phyloP scores from a whole-genome alignment of 179 eudicot genomes.

The Sideroxylon spinosum region DNA sequence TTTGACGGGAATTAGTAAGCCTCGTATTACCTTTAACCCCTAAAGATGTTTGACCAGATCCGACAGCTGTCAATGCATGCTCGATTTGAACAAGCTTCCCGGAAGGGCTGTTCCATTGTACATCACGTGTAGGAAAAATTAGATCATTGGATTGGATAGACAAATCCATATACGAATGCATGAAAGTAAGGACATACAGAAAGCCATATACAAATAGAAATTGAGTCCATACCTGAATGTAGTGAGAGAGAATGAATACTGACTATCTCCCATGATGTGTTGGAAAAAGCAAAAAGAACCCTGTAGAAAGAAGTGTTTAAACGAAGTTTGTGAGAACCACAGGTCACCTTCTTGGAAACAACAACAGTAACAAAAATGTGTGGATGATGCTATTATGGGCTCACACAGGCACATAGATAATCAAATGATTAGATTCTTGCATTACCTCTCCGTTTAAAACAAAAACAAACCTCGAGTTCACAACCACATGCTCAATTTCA shows the following conservation, averaged over 20 bases:
- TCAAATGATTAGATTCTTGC: background rate
- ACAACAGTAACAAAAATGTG: background rate
- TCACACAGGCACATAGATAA: background rate
- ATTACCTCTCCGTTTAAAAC: background rate
- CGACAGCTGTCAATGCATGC: slow-evolving; percentile 91
- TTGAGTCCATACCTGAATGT: slow-evolving; percentile 65
- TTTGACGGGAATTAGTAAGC: background rate
- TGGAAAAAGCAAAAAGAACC: background rate
- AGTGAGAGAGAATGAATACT: slow-evolving; percentile 90
- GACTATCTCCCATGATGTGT: slow-evolving; percentile 72
- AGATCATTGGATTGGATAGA: background rate
- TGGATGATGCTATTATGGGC: background rate
- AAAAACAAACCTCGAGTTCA: background rate
- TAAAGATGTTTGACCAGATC: slow-evolving; percentile 91
- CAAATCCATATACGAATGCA: background rate
- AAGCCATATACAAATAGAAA: background rate
- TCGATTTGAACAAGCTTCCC: slow-evolving; percentile 97
- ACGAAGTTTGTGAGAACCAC: background rate
- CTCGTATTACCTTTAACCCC: slow-evolving; percentile 74
- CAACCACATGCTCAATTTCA: background rate
- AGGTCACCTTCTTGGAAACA: background rate
- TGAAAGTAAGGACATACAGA: too few species aligned
- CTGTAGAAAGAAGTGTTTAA: background rate
- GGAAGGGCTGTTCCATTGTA: slow-evolving; percentile 50
- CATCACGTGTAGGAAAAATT: background rate